Conservation (phyloP, 106 monocot genomes). For the Dendrobium chrysotoxum region DNA sequence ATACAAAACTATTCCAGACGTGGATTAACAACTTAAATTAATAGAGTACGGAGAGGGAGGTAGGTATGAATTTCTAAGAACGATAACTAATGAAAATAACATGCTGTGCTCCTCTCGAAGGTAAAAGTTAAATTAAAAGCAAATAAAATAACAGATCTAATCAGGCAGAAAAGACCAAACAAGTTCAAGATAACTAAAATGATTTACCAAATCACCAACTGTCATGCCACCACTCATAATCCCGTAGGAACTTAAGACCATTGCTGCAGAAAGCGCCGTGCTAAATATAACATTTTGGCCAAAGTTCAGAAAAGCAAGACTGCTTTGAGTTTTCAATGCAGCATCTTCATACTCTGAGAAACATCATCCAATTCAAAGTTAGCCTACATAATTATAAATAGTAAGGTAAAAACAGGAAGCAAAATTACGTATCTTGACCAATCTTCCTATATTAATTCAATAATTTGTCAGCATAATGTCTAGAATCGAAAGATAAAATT, state of each 20-base stretch:
- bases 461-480: background rate
- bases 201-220: slow-evolving; percentile 93
- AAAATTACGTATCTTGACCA: background rate
- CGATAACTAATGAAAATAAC: background rate
- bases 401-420: background rate
- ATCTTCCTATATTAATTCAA: background rate
- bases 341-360: slow-evolving; percentile 92
- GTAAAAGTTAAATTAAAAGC: background rate
- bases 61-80: background rate
- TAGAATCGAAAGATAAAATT: background rate
- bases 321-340: slow-evolving; percentile 91
- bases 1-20: background rate
- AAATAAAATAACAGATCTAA: background rate
- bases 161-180: background rate
- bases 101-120: background rate
- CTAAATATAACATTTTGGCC: slow-evolving; percentile 98
- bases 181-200: background rate
- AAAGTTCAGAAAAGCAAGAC: slow-evolving; percentile 91
- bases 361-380: slow-evolving; percentile 1
- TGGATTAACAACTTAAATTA: background rate
- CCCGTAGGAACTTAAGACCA: slow-evolving; percentile 90
- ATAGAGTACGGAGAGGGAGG: background rate
- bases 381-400: slow-evolving; percentile 1
- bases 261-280: slow-evolving; percentile 72
- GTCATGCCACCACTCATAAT: slow-evolving; percentile 84